Percentiles rank a stretch among this genome's conserved stretches.
phyloP scores from a whole-genome alignment of 306 rosid species.

The Hippophae gyantsensis region DNA sequence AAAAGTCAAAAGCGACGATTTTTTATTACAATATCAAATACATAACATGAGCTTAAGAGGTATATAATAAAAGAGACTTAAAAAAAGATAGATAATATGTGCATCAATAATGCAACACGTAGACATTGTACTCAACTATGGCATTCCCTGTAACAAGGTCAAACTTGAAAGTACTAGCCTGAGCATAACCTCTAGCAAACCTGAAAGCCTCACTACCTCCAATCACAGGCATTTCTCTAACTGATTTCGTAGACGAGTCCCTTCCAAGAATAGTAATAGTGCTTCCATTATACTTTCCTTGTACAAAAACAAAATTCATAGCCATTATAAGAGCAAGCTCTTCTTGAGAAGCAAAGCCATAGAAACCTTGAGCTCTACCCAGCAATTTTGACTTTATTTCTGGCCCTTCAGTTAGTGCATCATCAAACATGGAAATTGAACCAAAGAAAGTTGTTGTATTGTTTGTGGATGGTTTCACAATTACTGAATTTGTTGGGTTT shows the following conservation, averaged over 20 bases:
- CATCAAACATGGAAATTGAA: constrained; percentile 43
- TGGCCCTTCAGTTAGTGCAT: constrained; percentile 41
- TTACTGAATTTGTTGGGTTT: constrained; percentile 34
- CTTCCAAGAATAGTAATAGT: constrained; percentile 51
- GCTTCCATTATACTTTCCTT: constrained; percentile 55
- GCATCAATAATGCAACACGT: constrained; percentile 43
- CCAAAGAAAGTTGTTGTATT: constrained; percentile 34
- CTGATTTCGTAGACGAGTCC: constrained; percentile 21
- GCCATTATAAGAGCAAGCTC: constrained; percentile 46
- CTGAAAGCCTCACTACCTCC: constrained; percentile 65
- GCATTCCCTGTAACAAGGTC: constrained; percentile 29
- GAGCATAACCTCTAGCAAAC: constrained; percentile 63
- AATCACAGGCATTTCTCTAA: constrained; percentile 61
- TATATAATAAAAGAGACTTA: not conserved
- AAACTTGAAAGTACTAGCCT: constrained; percentile 19
- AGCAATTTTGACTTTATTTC: constrained; percentile 27
- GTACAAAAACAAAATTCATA: constrained; percentile 38
- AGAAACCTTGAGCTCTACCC: constrained; percentile 61
- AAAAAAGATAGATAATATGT: too few species aligned
- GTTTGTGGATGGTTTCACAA: constrained; percentile 27
- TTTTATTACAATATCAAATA: too few species aligned
- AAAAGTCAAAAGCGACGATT: too few species aligned
- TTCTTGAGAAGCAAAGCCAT: constrained; percentile 43
- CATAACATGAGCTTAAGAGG: too few species aligned
- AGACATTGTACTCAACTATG: constrained; percentile 51